Evolutionary conservation across 225 moss, liverwort and hornwort genomes (phyloP).

Genomic region (Climacium dendroides): DNA sequence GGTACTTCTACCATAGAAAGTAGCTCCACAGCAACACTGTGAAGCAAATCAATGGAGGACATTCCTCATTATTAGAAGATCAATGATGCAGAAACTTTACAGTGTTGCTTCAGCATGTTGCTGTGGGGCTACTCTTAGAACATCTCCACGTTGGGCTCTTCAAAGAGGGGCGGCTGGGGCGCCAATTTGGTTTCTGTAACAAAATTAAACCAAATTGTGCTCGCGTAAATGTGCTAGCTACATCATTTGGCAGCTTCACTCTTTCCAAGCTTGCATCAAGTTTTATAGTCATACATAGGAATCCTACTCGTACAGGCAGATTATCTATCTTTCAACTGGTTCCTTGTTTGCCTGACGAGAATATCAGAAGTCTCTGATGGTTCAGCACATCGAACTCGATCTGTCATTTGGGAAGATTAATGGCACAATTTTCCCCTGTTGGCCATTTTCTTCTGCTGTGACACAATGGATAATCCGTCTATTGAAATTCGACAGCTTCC

Average conservation of each 20-base stretch:
- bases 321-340: neutral
- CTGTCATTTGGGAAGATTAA: neutral
- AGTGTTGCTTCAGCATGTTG: too few relatives aligned
- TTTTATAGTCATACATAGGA: neutral
- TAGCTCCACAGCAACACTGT: too few relatives aligned
- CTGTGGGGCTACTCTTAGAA: too few relatives aligned
- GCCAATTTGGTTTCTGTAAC: too few relatives aligned
- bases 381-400: neutral
- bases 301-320: neutral
- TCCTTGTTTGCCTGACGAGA: neutral
- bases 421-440: neutral
- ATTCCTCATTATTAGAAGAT: too few relatives aligned
- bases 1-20: too few relatives aligned
- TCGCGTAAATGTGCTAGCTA: neutral
- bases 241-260: neutral
- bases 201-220: neutral
- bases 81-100: too few relatives aligned
- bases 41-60: too few relatives aligned
- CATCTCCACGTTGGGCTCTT: too few relatives aligned
- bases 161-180: too few relatives aligned
- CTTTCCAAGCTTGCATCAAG: neutral
- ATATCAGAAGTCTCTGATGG: neutral
- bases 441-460: neutral
- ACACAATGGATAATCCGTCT: too few relatives aligned
- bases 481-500: too few relatives aligned